These are phyloP conservation scores for Rosa rugosa DNA, from an alignment of 306 rosid genomes.

Conservation along the genomic window DNA sequence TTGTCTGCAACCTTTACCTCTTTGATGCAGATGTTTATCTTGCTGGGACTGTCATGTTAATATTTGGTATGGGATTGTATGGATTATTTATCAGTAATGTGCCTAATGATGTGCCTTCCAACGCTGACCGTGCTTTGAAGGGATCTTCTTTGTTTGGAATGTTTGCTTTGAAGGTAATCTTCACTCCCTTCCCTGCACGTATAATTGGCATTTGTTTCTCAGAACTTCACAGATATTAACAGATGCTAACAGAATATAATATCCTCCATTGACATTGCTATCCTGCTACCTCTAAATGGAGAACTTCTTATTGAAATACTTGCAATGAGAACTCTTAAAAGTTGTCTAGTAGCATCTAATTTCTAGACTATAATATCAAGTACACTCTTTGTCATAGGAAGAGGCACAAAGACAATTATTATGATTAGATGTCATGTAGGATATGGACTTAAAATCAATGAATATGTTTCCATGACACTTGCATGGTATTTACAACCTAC, in stretches of 20 bases:
- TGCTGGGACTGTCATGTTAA: conserved; percentile 97
- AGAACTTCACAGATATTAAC: not conserved
- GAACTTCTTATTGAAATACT: not conserved
- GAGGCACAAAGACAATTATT: not conserved
- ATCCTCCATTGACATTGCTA: not conserved
- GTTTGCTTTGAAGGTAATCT: conserved; percentile 86
- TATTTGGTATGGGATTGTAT: conserved; percentile 91
- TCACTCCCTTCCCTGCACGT: not conserved
- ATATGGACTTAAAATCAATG: not conserved
- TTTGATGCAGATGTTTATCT: conserved; percentile 89
- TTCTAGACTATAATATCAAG: not conserved
- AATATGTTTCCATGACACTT: not conserved
- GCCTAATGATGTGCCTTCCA: conserved; percentile 49
- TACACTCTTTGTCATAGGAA: not conserved
- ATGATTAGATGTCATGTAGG: not conserved
- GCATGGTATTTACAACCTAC: not conserved
- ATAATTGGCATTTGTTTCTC: not conserved
- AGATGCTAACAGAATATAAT: not conserved
- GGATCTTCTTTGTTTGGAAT: conserved; percentile 92
- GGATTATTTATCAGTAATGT: conserved; percentile 85
- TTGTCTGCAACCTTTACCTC: conserved; percentile 12
- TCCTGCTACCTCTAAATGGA: not conserved
- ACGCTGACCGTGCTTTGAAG: conserved; percentile 66
- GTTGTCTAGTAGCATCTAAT: not conserved
- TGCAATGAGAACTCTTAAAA: not conserved